Evolutionary conservation across 2,329 filamentous ascomycete genomes (phyloP).

Genomic region (Aspergillus latus): DNA sequence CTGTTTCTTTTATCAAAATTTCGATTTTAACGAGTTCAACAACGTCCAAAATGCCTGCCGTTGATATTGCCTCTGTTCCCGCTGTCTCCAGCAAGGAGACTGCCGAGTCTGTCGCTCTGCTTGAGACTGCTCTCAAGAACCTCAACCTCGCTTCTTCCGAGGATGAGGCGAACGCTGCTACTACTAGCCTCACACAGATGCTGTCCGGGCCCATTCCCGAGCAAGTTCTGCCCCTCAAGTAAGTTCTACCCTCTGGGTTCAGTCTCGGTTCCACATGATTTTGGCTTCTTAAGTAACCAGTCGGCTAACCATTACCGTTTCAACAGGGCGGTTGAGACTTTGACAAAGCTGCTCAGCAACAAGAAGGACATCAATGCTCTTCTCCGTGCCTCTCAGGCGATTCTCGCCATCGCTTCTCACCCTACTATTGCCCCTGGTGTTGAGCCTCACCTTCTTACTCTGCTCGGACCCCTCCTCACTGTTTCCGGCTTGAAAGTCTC

Average conservation of each 20-base stretch:
- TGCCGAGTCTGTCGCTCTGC: constrained; percentile 67
- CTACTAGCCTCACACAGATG: constrained; percentile 86
- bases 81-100: constrained; percentile 60
- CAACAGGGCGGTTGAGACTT: constrained; percentile 72
- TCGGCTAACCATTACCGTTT: constrained; percentile 2
- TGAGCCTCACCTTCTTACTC: constrained; percentile 87
- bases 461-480: constrained; percentile 74
- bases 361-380: constrained; percentile 90
- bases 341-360: constrained; percentile 86
- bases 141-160: constrained; percentile 83
- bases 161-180: constrained; percentile 73
- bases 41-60: constrained; percentile 51
- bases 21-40: constrained; percentile 17
- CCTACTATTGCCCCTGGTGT: constrained; percentile 78
- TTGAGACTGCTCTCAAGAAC: constrained; percentile 93
- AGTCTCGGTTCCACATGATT: background rate
- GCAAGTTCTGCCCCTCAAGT: constrained; percentile 81
- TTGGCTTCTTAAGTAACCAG: background rate
- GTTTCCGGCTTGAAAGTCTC: constrained; percentile 84
- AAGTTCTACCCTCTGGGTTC: constrained; percentile 36
- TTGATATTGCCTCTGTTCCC: constrained; percentile 49
- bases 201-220: constrained; percentile 97
- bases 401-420: constrained; percentile 83
- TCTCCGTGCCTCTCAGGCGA: constrained; percentile 79
- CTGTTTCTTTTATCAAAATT: constrained; percentile 15